phyloP scores from a whole-genome alignment of 1,139 yeast genomes.

The Candida glucosophila region DNA sequence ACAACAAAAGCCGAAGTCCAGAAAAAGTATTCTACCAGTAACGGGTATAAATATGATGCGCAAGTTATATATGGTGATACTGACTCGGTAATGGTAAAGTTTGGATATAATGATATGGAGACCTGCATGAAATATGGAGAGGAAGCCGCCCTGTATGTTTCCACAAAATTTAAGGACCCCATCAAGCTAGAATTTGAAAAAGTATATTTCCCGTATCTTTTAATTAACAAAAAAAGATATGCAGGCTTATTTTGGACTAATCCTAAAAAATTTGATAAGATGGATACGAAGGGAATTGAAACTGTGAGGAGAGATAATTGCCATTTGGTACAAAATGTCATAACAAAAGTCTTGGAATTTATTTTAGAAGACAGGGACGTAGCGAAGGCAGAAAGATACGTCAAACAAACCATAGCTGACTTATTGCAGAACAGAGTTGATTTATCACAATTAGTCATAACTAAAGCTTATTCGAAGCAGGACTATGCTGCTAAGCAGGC shows the following conservation, averaged over 20 bases:
- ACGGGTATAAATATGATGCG: constrained; percentile 79
- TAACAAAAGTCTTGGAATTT: constrained; percentile 80
- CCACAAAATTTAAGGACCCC: constrained; percentile 71
- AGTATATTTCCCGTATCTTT: constrained; percentile 87
- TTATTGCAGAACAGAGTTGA: constrained; percentile 86
- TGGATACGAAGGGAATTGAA: constrained; percentile 98
- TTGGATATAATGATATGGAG: constrained; percentile 75
- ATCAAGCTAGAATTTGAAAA: constrained; percentile 95
- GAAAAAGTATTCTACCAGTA: constrained; percentile 62
- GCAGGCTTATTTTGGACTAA: constrained; percentile 97
- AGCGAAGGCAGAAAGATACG: constrained; percentile 77
- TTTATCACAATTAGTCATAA: constrained; percentile 86
- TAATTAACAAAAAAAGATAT: constrained; percentile 92
- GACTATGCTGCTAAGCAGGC: constrained; percentile 97
- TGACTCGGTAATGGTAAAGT: constrained; percentile 98
- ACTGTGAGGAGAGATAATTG: constrained; percentile 98
- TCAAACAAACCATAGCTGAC: constrained; percentile 83
- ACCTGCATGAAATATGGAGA: constrained; percentile 89
- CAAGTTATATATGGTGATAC: constrained; percentile 97
- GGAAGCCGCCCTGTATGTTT: constrained; percentile 87
- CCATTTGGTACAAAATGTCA: constrained; percentile 85
- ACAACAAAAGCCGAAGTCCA: constrained; percentile 82
- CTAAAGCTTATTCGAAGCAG: constrained; percentile 82
- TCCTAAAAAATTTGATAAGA: constrained; percentile 82
- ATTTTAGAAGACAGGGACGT: constrained; percentile 87